Base-by-base conservation (phyloP, 2,329 filamentous ascomycete genomes). In the Alternaria brassicicola region DNA sequence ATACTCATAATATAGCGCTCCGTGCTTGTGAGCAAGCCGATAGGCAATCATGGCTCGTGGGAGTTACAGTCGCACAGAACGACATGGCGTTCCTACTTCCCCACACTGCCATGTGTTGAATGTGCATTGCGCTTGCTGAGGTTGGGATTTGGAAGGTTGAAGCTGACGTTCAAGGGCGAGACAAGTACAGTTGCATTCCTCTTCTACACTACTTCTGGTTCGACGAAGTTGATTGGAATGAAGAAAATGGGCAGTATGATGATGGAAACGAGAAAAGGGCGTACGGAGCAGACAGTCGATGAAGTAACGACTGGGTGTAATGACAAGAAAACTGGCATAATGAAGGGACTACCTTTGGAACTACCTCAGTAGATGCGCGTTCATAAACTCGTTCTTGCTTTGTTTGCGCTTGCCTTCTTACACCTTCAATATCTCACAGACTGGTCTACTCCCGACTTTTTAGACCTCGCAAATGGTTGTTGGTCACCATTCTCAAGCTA, bases 41-140 rank as follows among this genome's bases (percentile, higher is more conserved):
- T 59, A 39, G 47, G 56, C 26, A 53, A 53, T 55, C 38, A 45
- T 47, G 48, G 39, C 47, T 59, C 33, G 41, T 59, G 42, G 31
- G 48, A 60, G 53, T 49, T 50, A 62, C 51, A 38, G 56, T 58
- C 19, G 45, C 25, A 57, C 52, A 43, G 21, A 25, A 58, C 9
- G 38, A 52, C 51, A 52, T 47, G 21, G 39, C 46, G 42, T 49
- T 47, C 31, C 17, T 38, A 21, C 28, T 38, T 59, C 33, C 26
- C n/a, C 38, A 39, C 21, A 43, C 13, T n/a, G 43, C 35, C 43
- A 31, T 38, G 26, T 46, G 26, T 47, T 47, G 39, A 26, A 41
- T 31, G 25, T 19, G n/a, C 5, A 38, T 39, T 38, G 17, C n/a
- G 13, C 38, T 12, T 23, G 3, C n/a, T 31, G 15, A 10, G 23